Evolutionary conservation across 2,329 filamentous ascomycete species (phyloP), one percentile per base, ranked within the genome.

Genomic region (Neopestalotiopsis rosae): DNA sequence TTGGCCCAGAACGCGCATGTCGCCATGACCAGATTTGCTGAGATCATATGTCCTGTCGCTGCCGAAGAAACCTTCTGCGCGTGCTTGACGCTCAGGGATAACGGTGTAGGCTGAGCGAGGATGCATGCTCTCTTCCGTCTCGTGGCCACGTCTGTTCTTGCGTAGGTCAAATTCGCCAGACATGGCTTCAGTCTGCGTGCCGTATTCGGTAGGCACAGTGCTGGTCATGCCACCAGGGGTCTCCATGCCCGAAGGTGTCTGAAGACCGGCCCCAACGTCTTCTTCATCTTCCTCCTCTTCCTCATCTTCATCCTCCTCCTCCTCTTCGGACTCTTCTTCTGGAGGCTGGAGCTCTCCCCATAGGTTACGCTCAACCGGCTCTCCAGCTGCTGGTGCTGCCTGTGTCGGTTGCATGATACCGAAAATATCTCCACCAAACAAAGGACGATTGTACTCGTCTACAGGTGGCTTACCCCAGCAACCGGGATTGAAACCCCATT

Each of bases 381-480:
- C 95, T 49, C 92, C 92, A 67, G 88, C 74, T 2, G 80, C 77
- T 17, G 79, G 74, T 2, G 81, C 77, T n/a, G 77, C 74, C 69
- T 84, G 82, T 28, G 78, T 77, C 34, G 78, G 78, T 68, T 81
- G 82, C 70, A 85, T 85, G 62, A 97, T 89, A 69, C 96, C 96
- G 77, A 97, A 98, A 28, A 98, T 93, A 80, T 99, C 96, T 73
- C 96, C 95, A 66, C 95, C 96, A 77, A 95, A 98, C 3, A 98
- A 84, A 0, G 96, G 95, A 65, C 94, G 87, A 79, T 97, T 97
- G 79, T 94, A 93, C 74, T 98, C 96, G 77, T 98, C 95, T 0
- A 97, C 91, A 0, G 96, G 96, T 0, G 96, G 95, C 79, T 98
- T 98, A 65, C 96, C 96, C 85, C 95, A 99, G 70, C 95, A 95